Conservation (phyloP, 1,284 basidiomycete species). For the Hypsizygus ulmarius region DNA sequence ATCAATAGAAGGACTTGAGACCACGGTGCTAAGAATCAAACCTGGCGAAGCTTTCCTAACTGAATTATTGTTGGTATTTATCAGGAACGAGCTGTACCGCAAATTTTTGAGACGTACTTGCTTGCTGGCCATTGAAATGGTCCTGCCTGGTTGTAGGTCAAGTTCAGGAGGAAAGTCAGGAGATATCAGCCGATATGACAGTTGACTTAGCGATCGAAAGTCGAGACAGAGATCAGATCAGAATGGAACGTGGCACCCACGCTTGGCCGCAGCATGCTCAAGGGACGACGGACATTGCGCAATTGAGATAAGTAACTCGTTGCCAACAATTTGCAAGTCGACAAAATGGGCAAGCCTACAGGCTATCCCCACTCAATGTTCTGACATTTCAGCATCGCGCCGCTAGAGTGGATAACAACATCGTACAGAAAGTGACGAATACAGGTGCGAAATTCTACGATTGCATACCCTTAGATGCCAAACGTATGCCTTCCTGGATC, state of each 20-base stretch:
- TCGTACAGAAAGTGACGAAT: not conserved
- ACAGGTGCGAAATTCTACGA: slow-evolving; percentile 15
- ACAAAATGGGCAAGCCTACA: not conserved
- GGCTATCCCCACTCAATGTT: not conserved
- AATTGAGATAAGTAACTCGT: not conserved
- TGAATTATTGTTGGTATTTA: slow-evolving; percentile 24
- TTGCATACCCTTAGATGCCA: slow-evolving; percentile 41
- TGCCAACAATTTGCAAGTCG: not conserved
- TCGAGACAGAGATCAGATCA: slow-evolving; percentile 14
- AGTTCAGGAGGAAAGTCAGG: slow-evolving; percentile 2
- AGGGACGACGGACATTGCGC: not conserved
- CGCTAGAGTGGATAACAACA: not conserved
- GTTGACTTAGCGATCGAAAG: slow-evolving; percentile 7
- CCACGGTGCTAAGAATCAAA: slow-evolving; percentile 27
- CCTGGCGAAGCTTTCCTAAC: slow-evolving; percentile 69
- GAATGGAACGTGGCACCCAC: not conserved
- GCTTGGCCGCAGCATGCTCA: not conserved
- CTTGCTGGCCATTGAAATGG: slow-evolving; percentile 50
- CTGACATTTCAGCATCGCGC: no score
- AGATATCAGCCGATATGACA: not conserved
- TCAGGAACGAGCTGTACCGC: not conserved
- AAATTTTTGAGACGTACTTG: slow-evolving; percentile 36
- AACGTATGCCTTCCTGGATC: slow-evolving; percentile 43
- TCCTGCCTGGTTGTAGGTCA: slow-evolving; percentile 6
- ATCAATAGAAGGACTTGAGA: slow-evolving; percentile 18